Base-by-base conservation (phyloP, 2,329 filamentous ascomycete species). In the Aulographum hederae region DNA sequence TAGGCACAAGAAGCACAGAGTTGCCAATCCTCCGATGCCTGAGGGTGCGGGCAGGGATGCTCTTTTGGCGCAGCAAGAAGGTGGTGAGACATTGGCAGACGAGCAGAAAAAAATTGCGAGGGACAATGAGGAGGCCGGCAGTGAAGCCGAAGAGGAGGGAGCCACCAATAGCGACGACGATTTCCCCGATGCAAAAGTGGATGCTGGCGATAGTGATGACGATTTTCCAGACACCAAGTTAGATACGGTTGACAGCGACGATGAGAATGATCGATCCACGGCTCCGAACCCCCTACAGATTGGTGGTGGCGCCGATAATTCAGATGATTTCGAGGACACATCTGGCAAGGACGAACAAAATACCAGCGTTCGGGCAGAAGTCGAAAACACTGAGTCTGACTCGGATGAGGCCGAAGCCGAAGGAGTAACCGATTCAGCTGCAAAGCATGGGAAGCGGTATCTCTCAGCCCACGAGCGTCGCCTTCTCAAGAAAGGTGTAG, bases 1-100 rank as follows among this genome's bases (percentile, higher is more conserved):
- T 3, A 78, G 72, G 35, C 85, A 94, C 51, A 63, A 73, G 26
- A 86, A 80, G 49, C 78, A 91, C 48, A 65, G 75, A 33, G 40
- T 74, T 20, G 26, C 28, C 23, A 28, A 37, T 21, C 16, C 18
- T 17, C 37, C 4, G 39, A 40, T 3, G 42, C 41, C 39, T 14
- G n/a, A n/a, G n/a, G n/a, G n/a, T n/a, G n/a, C n/a, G n/a, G n/a
- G n/a, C n/a, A n/a, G n/a, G n/a, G 32, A 32, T 32, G 43, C 36
- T 13, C 17, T 41, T 11, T 41, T 43, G 17, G 37, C 40, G 21
- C 34, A 40, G 12, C 26, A 34, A 34, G 35, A 35, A 12, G 15
- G 34, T 34, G 23, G 15, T 18, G 17, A 31, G n/a, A n/a, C n/a
- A 38, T 15, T n/a, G n/a, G 39, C 32, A 11, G 44, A 47, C 8